Conservation (phyloP, 2,329 filamentous ascomycete species). For the Massarina eburnea region DNA sequence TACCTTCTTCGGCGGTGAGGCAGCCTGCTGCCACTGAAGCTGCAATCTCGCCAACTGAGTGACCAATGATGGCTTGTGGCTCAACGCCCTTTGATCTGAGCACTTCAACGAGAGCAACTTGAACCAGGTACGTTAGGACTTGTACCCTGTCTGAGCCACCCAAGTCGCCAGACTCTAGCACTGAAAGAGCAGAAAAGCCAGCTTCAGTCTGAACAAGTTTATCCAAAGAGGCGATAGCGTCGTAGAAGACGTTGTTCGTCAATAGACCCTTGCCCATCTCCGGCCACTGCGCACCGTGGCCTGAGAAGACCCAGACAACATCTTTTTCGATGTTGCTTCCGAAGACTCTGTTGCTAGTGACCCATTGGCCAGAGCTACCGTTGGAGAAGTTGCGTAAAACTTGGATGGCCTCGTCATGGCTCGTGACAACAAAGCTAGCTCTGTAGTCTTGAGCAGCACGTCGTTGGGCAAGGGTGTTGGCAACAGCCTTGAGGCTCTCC, state of each 20-base stretch:
- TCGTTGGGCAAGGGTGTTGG: conserved; percentile 30
- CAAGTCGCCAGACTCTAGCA: conserved; percentile 20
- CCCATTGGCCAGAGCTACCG: conserved; percentile 7
- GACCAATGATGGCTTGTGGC: conserved; percentile 45
- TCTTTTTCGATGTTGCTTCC: conserved; percentile 15
- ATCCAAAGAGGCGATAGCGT: conserved; percentile 31
- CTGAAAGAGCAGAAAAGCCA: conserved; percentile 19
- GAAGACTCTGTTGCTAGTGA: conserved; percentile 11
- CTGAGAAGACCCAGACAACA: conserved; percentile 46
- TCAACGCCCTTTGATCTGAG: conserved; percentile 32
- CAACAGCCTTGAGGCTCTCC: conserved; percentile 20
- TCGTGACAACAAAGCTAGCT: conserved; percentile 23
- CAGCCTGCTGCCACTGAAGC: conserved; percentile 41
- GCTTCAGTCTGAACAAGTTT: conserved; percentile 16
- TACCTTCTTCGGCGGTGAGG: conserved; percentile 39
- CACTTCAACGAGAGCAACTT: conserved; percentile 36
- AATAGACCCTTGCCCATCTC: conserved; percentile 47
- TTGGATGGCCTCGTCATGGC: conserved; percentile 20
- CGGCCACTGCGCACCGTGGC: conserved; percentile 48
- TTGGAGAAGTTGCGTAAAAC: conserved; percentile 18
- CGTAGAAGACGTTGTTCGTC: conserved; percentile 20
- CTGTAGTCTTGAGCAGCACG: conserved; percentile 40
- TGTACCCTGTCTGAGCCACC: conserved; percentile 33
- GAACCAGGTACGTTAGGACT: conserved; percentile 41
- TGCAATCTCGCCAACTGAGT: conserved; percentile 48